These are phyloP conservation scores for Hypoxylon subgilvum DNA, from an alignment of 495 filamentous ascomycete species.

Conservation along the genomic window DNA sequence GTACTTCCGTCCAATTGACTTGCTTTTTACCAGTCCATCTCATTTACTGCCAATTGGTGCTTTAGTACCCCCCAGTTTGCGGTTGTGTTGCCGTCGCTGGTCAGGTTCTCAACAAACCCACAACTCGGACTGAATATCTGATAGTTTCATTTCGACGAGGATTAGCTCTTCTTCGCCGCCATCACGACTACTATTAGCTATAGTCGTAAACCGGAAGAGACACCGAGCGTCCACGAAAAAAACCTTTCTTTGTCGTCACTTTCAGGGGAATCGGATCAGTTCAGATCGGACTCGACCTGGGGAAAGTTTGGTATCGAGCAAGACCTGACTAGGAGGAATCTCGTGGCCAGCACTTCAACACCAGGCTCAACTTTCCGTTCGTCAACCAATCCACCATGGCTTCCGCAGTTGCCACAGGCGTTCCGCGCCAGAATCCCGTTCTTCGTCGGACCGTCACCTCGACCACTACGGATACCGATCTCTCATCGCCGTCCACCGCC, in stretches of 20 bases:
- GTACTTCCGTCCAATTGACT: too few species aligned
- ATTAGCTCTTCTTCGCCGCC: background rate
- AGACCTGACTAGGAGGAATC: too few species aligned
- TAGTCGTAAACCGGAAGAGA: background rate
- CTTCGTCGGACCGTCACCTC: slow-evolving; percentile 49
- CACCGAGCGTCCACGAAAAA: background rate
- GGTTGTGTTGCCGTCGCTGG: slow-evolving; percentile 17
- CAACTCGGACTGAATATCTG: background rate
- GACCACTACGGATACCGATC: slow-evolving; percentile 46
- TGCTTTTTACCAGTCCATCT: too few species aligned
- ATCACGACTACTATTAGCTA: background rate
- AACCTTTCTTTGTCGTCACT: too few species aligned
- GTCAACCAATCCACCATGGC: slow-evolving; percentile 42
- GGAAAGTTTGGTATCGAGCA: too few species aligned
- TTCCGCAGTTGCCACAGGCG: slow-evolving; percentile 44
- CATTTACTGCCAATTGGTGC: slow-evolving; percentile 3
- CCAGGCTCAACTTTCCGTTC: too few species aligned
- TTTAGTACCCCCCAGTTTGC: background rate
- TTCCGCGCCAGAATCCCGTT: slow-evolving; percentile 47
- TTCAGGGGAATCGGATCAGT: too few species aligned
- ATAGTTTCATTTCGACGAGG: background rate
- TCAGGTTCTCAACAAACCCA: slow-evolving; percentile 11
- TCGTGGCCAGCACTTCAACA: too few species aligned
- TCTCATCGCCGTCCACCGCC: slow-evolving; percentile 66
- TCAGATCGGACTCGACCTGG: too few species aligned